Evolutionary conservation across 2,329 filamentous ascomycete genomes (phyloP), one percentile per base, ranked within the genome.

Genomic region (Penicillium decumbens): DNA sequence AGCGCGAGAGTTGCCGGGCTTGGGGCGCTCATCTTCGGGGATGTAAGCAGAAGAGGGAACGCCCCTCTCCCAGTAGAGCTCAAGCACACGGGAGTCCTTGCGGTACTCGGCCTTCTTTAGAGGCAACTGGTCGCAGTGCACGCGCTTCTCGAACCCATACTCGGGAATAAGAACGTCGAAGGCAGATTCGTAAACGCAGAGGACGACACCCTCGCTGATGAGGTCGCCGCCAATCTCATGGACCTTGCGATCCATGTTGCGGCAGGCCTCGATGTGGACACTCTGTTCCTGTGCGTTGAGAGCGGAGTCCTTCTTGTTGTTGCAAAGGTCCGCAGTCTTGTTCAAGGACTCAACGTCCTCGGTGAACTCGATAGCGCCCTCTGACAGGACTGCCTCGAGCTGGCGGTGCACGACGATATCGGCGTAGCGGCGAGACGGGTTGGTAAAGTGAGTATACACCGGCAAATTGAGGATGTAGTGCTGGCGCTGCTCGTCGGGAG

Each of bases 41-140:
- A 98, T 86, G 62, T 95, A 98, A 2, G 91, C 88, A 38, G 92
- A 96, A 55, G 91, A 97, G 25, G 92, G 89, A 6, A 97, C 90
- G 41, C 93, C 93, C 81, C 97, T 98, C 83, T 98, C 93, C 93
- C 93, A 98, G 79, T 96, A 98, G 13, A 98, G 81, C 74, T 98
- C 93, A 41, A 98, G 80, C 27, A 97, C 83, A 48, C 93, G 84
- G 75, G 91, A 89, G 68, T 95, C 90, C 79, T 97, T 97, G 72
- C 95, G 85, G 74, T 93, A 98, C 69, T 98, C 93, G n/a, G 93
- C 93, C 79, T 98, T 98, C 81, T 97, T 83, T 60, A 98, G 77
- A 27, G 93, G 93, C 67, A 98, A 79, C 77, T 98, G 93, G 67
- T 98, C 93, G 68, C 93, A 98, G 74, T 98, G 93, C 45, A 98